Base-by-base conservation (phyloP, 139 green algal species). In the Chlorella sp. region DNA sequence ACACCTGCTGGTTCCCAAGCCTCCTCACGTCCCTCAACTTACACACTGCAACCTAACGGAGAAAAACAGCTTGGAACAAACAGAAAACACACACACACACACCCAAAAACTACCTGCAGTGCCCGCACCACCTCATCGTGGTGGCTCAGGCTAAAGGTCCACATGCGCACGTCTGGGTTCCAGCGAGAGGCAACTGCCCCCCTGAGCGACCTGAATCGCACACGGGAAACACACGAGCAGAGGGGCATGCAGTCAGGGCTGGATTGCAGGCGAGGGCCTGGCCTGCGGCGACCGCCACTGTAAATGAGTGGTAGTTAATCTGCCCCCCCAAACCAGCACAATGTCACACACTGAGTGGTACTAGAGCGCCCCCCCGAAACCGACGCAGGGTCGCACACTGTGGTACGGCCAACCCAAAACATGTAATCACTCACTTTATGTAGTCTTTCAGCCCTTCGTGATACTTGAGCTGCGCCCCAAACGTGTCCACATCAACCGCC, bases 371-470 rank as follows among this genome's bases (percentile, higher is more conserved):
- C 16, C 21, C 66, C 18, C 21, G 21, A 11, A n/a, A 11, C 5
- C 18, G 5, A 5, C 26, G 2, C 28, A 34, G 28, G 28, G 37
- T 19, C 69, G 28, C 0, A 48, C 36, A 81, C 75, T 53, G n/a
- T 53, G 39, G 18, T 24, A n/a, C 2, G 39, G 11, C 22, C 7
- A 0, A 12, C 39, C 24, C 16, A 40, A 1, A 12, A 1, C 37
- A 42, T 2, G 16, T 2, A n/a, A 34, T 18, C 18, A 36, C 81
- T 77, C 82, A 87, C 86, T 89, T 89, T 4, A 89, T 11, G 28
- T 34, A 89, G 19, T 68, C 86, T 24, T 89, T 89, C 28, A 89
- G 86, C 18, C 5, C 1, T 34, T 89, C 86, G 57, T 89, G 83
- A 34, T 81, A 89, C 11, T 34, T 75, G 68, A 84, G 83, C 32